Conservation (phyloP, 352 stramenopile species). For the Phytophthora megakarya region DNA sequence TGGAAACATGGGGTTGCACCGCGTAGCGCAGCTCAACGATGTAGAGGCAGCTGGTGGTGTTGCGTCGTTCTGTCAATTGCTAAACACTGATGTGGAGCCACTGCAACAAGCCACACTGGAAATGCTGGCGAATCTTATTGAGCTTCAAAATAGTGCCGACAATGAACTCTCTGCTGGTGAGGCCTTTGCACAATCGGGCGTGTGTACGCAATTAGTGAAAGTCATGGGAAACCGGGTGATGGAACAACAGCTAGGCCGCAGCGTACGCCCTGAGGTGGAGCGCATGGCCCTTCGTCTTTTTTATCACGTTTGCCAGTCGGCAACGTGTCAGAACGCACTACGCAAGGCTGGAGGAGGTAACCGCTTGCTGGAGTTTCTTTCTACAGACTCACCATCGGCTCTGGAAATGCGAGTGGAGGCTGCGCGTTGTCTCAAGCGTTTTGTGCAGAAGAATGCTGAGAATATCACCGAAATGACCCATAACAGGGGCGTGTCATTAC, state of each 20-base stretch:
- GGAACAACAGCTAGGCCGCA: conserved; percentile 55
- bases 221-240: conserved; percentile 65
- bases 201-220: conserved; percentile 58
- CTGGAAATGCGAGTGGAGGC: conserved; percentile 72
- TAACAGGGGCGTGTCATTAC: conserved; percentile 53
- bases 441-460: conserved; percentile 70
- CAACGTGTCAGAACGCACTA: conserved; percentile 67
- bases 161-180: conserved; percentile 72
- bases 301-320: conserved; percentile 76
- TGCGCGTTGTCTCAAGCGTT: conserved; percentile 72
- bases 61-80: conserved; percentile 68
- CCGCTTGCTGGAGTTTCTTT: conserved; percentile 64
- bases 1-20: conserved; percentile 69
- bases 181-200: conserved; percentile 64
- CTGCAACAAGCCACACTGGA: conserved; percentile 66
- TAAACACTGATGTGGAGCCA: conserved; percentile 56
- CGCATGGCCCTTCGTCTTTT: conserved; percentile 73
- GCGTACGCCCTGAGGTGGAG: conserved; percentile 60
- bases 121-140: conserved; percentile 79
- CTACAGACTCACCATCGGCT: conserved; percentile 48
- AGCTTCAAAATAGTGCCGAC: conserved; percentile 71
- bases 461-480: conserved; percentile 73
- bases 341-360: conserved; percentile 57
- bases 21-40: conserved; percentile 84
- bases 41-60: conserved; percentile 81